phyloP scores from a whole-genome alignment of 2,329 filamentous ascomycete species.

The Alternaria sp. region DNA sequence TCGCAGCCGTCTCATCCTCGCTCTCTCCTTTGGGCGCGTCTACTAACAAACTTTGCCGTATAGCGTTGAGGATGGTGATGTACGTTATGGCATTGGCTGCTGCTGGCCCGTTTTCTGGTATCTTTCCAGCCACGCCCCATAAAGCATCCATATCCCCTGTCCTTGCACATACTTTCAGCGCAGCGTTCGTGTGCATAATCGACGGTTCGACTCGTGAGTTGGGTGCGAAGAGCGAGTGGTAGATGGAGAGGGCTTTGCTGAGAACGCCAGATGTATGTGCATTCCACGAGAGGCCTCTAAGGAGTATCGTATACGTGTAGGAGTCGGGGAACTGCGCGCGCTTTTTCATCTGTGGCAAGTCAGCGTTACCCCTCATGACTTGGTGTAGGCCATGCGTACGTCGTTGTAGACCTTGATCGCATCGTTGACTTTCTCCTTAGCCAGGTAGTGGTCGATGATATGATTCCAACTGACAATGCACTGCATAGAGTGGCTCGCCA shows the following conservation, averaged over 20 bases:
- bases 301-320: conserved; percentile 83
- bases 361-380: conserved; percentile 15
- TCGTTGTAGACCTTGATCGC: conserved; percentile 91
- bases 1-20: conserved; percentile 37
- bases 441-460: conserved; percentile 75
- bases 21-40: conserved; percentile 39
- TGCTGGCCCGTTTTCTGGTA: conserved; percentile 69
- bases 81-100: conserved; percentile 78
- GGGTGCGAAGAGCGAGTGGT: conserved; percentile 74
- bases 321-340: conserved; percentile 79
- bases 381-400: conserved; percentile 55
- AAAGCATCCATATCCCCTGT: conserved; percentile 80
- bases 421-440: conserved; percentile 65
- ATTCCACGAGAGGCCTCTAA: conserved; percentile 74
- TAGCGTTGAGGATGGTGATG: conserved; percentile 80
- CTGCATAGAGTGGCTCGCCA: conserved; percentile 70
- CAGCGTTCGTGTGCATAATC: conserved; percentile 85
- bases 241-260: conserved; percentile 75
- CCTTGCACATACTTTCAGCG: conserved; percentile 80
- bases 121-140: conserved; percentile 76
- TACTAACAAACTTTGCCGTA: conserved; percentile 57
- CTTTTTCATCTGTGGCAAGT: conserved; percentile 82
- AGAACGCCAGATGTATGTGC: conserved; percentile 68
- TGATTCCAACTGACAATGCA: conserved; percentile 88
- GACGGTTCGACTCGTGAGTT: conserved; percentile 73